These are phyloP conservation scores for Citrus inodora DNA, from an alignment of 345 rosid genomes.

Conservation along the genomic window DNA sequence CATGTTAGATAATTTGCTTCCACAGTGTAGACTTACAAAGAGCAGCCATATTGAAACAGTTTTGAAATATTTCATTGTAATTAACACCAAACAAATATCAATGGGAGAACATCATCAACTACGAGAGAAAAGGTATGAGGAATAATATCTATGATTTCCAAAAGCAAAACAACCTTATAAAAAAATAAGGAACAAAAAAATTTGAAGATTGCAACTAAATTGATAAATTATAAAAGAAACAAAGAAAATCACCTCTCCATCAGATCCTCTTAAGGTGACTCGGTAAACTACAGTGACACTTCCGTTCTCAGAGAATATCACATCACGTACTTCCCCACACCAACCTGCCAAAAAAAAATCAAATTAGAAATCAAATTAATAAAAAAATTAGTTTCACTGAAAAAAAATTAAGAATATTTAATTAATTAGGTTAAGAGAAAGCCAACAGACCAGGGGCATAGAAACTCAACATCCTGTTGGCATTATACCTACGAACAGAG, in stretches of 20 bases:
- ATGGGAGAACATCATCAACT: background rate
- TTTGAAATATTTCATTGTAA: background rate
- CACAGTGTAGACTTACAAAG: background rate
- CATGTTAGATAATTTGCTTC: background rate
- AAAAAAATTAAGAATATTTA: too few relatives aligned
- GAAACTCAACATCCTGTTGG: conserved; percentile 97
- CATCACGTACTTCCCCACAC: conserved; percentile 98
- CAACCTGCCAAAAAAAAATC: conserved; percentile 49
- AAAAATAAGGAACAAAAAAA: background rate
- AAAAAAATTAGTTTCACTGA: background rate
- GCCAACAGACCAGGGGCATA: conserved; percentile 82
- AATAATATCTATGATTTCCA: background rate
- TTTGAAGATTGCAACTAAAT: background rate
- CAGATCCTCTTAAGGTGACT: conserved; percentile 90
- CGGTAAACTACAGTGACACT: conserved; percentile 91
- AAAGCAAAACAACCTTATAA: background rate
- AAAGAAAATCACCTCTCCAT: conserved; percentile 71
- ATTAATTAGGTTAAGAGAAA: background rate
- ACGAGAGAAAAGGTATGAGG: background rate
- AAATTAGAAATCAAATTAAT: background rate
- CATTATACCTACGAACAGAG: conserved; percentile 65
- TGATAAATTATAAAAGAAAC: background rate
- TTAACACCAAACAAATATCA: background rate
- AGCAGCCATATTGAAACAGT: background rate
- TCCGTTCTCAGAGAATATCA: conserved; percentile 84